Percentiles rank a stretch among this genome's conserved stretches.
These are phyloP conservation scores for Westerdykella aurantiaca DNA, from an alignment of 2,329 filamentous ascomycete genomes.

Conservation along the genomic window DNA sequence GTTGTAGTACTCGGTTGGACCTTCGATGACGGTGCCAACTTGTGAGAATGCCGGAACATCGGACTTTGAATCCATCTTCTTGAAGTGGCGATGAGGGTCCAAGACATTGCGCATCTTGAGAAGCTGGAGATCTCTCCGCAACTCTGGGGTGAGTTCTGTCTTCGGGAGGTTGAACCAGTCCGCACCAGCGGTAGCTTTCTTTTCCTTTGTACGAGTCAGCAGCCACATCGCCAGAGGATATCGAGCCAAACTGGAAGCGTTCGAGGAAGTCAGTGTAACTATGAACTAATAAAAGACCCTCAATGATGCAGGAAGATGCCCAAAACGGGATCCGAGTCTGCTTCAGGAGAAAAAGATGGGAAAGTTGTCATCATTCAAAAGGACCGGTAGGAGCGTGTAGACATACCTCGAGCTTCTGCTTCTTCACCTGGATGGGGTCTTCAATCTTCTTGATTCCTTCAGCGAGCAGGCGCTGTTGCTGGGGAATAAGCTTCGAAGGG, in stretches of 20 bases:
- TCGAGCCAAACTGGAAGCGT: conserved; percentile 6
- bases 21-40: conserved; percentile 81
- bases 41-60: conserved; percentile 77
- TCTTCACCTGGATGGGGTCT: conserved; percentile 46
- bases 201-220: conserved; percentile 40
- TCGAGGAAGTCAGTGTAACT: conserved; percentile 64
- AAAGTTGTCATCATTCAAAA: too few relatives aligned
- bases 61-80: conserved; percentile 70
- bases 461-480: conserved; percentile 44
- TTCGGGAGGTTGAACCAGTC: conserved; percentile 85
- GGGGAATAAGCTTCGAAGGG: conserved; percentile 45
- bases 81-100: conserved; percentile 85
- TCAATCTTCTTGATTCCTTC: conserved; percentile 50
- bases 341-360: conserved; percentile 54
- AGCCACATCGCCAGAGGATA: conserved; percentile 6
- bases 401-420: conserved; percentile 49
- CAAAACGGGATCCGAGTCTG: conserved; percentile 73
- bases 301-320: conserved; percentile 66
- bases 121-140: conserved; percentile 85
- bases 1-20: conserved; percentile 81
- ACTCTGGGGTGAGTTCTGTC: conserved; percentile 74
- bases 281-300: conserved; percentile 59
- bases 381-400: conserved; percentile 51
- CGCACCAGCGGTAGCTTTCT: conserved; percentile 65
- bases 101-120: conserved; percentile 83